Conservation (phyloP, 306 rosid genomes). For the Lathyrus sativus region DNA sequence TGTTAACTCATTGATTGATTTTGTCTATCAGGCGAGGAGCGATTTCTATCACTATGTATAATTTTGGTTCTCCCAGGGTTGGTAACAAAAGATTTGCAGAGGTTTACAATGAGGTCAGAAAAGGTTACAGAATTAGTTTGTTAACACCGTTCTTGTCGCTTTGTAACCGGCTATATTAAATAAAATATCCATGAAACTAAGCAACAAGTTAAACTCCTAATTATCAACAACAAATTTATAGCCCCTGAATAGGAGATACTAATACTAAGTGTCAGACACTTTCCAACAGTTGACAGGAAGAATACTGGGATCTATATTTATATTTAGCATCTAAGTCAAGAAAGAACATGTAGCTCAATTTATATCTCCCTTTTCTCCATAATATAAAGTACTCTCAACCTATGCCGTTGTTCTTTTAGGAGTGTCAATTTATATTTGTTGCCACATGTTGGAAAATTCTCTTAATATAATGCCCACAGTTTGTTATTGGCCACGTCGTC, state of each 20-base stretch:
- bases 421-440: no score
- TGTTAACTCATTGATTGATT: constrained; percentile 10
- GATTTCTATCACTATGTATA: constrained; percentile 81
- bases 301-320: background rate
- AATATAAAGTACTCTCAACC: background rate
- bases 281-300: background rate
- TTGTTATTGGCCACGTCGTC: background rate
- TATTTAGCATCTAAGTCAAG: background rate
- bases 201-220: background rate
- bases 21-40: constrained; percentile 59
- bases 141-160: constrained; percentile 18
- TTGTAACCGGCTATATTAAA: constrained; percentile 25
- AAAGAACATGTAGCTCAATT: background rate
- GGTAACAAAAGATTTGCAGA: constrained; percentile 93
- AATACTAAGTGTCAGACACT: background rate
- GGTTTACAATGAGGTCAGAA: constrained; percentile 76
- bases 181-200: constrained; percentile 20
- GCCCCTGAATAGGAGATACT: background rate
- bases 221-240: background rate
- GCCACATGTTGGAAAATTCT: background rate
- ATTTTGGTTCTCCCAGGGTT: constrained; percentile 98
- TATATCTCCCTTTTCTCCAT: background rate
- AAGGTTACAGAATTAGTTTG: constrained; percentile 27
- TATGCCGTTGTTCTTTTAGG: background rate
- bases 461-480: background rate